Conservation (phyloP, 2,329 filamentous ascomycete species). For the Alternaria ventricosa region DNA sequence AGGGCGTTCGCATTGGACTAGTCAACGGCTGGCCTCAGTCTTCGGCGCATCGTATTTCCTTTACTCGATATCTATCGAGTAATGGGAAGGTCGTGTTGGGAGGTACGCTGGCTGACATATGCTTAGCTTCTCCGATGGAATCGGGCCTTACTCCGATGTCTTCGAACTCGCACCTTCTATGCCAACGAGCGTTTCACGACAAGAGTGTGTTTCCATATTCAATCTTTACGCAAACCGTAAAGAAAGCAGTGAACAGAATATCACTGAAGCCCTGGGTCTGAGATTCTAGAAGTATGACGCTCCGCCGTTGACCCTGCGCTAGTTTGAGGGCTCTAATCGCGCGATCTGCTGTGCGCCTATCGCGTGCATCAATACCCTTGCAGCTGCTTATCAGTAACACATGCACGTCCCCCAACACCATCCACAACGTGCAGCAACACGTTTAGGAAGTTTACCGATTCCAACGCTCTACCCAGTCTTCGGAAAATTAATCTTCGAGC, state of each 20-base stretch:
- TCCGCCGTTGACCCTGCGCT: slow-evolving; percentile 37
- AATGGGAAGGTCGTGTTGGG: slow-evolving; percentile 33
- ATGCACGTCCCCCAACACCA: slow-evolving; percentile 16
- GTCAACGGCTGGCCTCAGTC: slow-evolving; percentile 18
- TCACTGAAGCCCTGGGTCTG: background rate
- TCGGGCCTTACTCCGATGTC: slow-evolving; percentile 2
- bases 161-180: background rate
- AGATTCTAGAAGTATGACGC: slow-evolving; percentile 23
- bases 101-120: slow-evolving; percentile 36
- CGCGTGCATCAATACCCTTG: slow-evolving; percentile 16
- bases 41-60: slow-evolving; percentile 29
- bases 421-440: slow-evolving; percentile 1
- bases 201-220: background rate
- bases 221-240: background rate
- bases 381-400: slow-evolving; percentile 31
- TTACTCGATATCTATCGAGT: slow-evolving; percentile 48
- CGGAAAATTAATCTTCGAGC: background rate
- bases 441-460: background rate
- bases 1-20: slow-evolving; percentile 17
- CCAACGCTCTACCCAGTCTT: background rate
- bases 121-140: slow-evolving; percentile 21
- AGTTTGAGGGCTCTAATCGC: slow-evolving; percentile 34
- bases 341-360: slow-evolving; percentile 22
- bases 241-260: background rate
- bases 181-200: background rate